phyloP scores from a whole-genome alignment of 2,329 filamentous ascomycete genomes.

The Aureobasidium sp. region DNA sequence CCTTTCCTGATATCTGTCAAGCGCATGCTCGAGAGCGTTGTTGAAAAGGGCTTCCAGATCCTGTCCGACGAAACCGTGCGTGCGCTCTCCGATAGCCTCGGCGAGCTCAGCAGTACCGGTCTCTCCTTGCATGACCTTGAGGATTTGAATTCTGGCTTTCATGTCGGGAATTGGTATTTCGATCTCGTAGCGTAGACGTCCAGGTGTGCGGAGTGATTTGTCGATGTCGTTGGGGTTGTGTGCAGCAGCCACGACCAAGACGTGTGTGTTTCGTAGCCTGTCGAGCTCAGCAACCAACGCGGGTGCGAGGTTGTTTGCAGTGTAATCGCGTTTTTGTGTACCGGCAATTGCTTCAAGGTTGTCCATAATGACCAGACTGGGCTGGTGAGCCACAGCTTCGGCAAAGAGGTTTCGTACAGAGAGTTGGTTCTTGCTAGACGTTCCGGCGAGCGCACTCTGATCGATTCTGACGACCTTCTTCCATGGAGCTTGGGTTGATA shows the following conservation, averaged over 20 bases:
- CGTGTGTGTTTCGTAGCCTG: conserved; percentile 44
- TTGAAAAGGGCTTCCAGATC: conserved; percentile 63
- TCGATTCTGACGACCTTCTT: conserved; percentile 57
- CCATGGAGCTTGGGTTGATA: conserved; percentile 57
- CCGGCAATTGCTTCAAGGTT: conserved; percentile 63
- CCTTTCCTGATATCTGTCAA: conserved; percentile 24
- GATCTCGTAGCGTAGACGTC: conserved; percentile 60
- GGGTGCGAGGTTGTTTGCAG: conserved; percentile 26
- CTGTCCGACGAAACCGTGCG: conserved; percentile 77
- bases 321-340: conserved; percentile 42
- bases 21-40: conserved; percentile 39
- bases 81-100: conserved; percentile 58
- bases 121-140: conserved; percentile 52
- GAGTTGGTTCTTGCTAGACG: conserved; percentile 36
- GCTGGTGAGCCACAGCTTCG: conserved; percentile 58
- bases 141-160: conserved; percentile 61
- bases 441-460: conserved; percentile 31
- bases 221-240: conserved; percentile 67
- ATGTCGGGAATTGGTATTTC: conserved; percentile 71
- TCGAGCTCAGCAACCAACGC: conserved; percentile 48
- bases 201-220: conserved; percentile 53
- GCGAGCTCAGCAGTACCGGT: conserved; percentile 44
- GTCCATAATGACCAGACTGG: conserved; percentile 73
- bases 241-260: conserved; percentile 69
- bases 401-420: conserved; percentile 61